Evolutionary conservation across 2,329 filamentous ascomycete species (phyloP).

Genomic region (Pseudogymnoascus sp.): DNA sequence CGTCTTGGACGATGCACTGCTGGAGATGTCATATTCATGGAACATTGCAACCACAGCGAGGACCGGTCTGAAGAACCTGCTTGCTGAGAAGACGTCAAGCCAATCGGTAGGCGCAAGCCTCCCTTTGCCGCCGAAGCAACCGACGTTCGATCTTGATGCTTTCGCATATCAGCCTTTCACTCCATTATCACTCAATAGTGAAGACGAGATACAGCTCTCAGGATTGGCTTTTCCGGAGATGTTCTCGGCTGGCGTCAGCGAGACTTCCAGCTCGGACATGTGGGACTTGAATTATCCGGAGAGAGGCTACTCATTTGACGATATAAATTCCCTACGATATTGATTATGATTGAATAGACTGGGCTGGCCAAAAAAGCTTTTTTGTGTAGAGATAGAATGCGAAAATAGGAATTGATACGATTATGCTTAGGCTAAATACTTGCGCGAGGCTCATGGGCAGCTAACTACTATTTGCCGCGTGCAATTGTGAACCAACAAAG

Average conservation of each 20-base stretch:
- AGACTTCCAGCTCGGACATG: conserved; percentile 4
- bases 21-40: conserved; percentile 3
- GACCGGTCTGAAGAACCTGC: neutral
- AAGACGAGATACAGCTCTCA: neutral
- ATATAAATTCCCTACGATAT: neutral
- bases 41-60: neutral
- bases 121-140: neutral
- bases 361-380: neutral
- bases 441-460: neutral
- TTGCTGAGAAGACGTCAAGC: neutral
- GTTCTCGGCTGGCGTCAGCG: conserved; percentile 3
- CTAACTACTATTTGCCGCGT: neutral
- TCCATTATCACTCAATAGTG: neutral
- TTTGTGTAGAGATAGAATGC: conserved; percentile 1
- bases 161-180: neutral
- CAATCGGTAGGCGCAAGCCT: neutral
- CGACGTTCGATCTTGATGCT: neutral
- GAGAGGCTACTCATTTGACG: neutral
- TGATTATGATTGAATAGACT: neutral
- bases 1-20: neutral
- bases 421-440: neutral
- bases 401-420: neutral
- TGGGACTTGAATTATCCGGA: conserved; percentile 4
- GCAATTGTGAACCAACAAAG: neutral
- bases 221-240: neutral